Evolutionary conservation across 1,139 yeast species (phyloP).

Genomic region (Yamadazyma jaroonii): DNA sequence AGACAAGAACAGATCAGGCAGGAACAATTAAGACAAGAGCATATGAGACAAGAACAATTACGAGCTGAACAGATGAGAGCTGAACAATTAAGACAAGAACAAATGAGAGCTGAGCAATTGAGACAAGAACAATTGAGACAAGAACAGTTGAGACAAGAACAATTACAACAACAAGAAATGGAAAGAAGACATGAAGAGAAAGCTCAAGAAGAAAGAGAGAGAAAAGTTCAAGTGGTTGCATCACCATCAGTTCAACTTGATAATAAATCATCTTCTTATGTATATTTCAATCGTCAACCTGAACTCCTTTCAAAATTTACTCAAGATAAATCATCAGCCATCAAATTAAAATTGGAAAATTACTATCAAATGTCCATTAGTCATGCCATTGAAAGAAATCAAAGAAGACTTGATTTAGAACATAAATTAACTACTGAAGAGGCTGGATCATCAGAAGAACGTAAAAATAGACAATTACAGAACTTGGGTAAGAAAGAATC

Average conservation of each 20-base stretch:
- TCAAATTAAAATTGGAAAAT: conserved; percentile 68
- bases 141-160: neutral
- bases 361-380: conserved; percentile 74
- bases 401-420: conserved; percentile 71
- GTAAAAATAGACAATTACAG: conserved; percentile 69
- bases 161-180: conserved; percentile 6
- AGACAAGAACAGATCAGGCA: conserved; percentile 8
- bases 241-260: conserved; percentile 4
- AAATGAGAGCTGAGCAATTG: conserved; percentile 3
- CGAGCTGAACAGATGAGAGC: conserved; percentile 5
- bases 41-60: conserved; percentile 6
- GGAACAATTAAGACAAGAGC: conserved; percentile 1
- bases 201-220: conserved; percentile 7
- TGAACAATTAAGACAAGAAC: conserved; percentile 1
- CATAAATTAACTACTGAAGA: conserved; percentile 65
- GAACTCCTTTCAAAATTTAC: conserved; percentile 62
- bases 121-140: conserved; percentile 1
- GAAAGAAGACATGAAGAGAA: conserved; percentile 12
- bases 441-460: conserved; percentile 60
- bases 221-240: conserved; percentile 6
- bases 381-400: conserved; percentile 80
- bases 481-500: conserved; percentile 75
- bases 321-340: conserved; percentile 74
- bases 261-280: conserved; percentile 36
- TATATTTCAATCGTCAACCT: conserved; percentile 84